These are phyloP conservation scores for Dichotomopilus funicola DNA, from an alignment of 2,329 filamentous ascomycete genomes.

Conservation along the genomic window DNA sequence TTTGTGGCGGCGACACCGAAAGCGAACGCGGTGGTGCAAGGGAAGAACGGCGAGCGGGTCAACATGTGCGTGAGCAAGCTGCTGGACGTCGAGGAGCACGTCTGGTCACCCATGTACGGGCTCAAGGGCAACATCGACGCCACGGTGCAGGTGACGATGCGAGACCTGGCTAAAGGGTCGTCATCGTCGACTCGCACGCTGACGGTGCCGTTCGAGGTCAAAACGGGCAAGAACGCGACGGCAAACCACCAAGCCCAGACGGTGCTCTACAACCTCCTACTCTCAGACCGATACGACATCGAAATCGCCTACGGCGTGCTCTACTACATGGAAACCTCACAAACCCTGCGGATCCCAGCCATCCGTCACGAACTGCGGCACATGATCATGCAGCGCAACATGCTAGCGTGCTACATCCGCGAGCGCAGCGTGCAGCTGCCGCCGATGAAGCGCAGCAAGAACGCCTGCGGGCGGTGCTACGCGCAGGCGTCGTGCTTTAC, in stretches of 20 bases:
- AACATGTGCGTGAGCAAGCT: slow-evolving; percentile 87
- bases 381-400: slow-evolving; percentile 95
- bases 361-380: slow-evolving; percentile 84
- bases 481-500: slow-evolving; percentile 86
- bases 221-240: slow-evolving; percentile 81
- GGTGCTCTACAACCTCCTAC: slow-evolving; percentile 81
- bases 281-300: slow-evolving; percentile 93
- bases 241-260: slow-evolving; percentile 87
- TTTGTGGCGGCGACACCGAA: slow-evolving; percentile 66
- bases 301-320: slow-evolving; percentile 84
- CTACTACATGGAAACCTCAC: slow-evolving; percentile 90
- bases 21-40: slow-evolving; percentile 67
- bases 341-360: slow-evolving; percentile 77
- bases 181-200: slow-evolving; percentile 46
- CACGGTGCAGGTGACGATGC: slow-evolving; percentile 81
- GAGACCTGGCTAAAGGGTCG: slow-evolving; percentile 51
- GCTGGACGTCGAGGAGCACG: slow-evolving; percentile 92
- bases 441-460: slow-evolving; percentile 75
- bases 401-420: slow-evolving; percentile 76
- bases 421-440: slow-evolving; percentile 74
- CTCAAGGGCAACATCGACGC: slow-evolving; percentile 97
- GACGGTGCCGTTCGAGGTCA: slow-evolving; percentile 90
- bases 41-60: slow-evolving; percentile 67
- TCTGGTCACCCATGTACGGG: slow-evolving; percentile 97
- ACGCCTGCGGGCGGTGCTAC: slow-evolving; percentile 81